Base-by-base conservation (phyloP, 768 basidiomycete species). In the Strobilomyces confusus region DNA sequence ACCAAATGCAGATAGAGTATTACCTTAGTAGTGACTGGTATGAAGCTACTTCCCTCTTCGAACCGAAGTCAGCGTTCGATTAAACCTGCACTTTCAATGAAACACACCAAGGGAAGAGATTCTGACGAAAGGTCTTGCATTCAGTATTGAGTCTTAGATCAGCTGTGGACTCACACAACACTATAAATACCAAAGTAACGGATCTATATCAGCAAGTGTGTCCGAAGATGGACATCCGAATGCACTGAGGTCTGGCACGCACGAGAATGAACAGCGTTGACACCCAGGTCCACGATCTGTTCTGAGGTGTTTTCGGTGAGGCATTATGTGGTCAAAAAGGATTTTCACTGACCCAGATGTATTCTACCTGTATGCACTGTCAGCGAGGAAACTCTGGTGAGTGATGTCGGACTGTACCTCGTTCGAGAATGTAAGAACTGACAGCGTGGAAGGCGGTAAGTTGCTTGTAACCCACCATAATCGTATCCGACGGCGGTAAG, bases 401-500 rank as follows among this genome's bases (percentile, higher is more conserved):
- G n/a, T 12, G 3, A 1, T 13, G 15, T 65, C 60, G 64, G 11
- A 12, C n/a, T 1, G 19, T 58, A 59, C 58, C 49, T 59, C 56
- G 4, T 36, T 17, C 1, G 52, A 23, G 7, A 59, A 49, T 37
- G 57, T 54, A 15, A 59, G 56, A 32, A 34, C 58, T 59, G 29
- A 17, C 4, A 19, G n/a, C 1, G 4, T 3, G 4, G 14, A 19
- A 6, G 7, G 49, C 14, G 5, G 13, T 9, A 46, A 33, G 32
- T 12, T 13, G 9, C 5, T 4, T 2, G 23, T 8, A 4, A 13
- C 44, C 43, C 13, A 57, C 55, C 7, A 4, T 58, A 58, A 52
- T 57, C 58, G 9, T 58, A 57, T 34, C 44, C 48, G 14, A 49
- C 37, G 8, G 44, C 51, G 34, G 34, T 20, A 11, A 52, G 2